phyloP scores from a whole-genome alignment of 345 rosid genomes.

The Hirschfeldia incana region DNA sequence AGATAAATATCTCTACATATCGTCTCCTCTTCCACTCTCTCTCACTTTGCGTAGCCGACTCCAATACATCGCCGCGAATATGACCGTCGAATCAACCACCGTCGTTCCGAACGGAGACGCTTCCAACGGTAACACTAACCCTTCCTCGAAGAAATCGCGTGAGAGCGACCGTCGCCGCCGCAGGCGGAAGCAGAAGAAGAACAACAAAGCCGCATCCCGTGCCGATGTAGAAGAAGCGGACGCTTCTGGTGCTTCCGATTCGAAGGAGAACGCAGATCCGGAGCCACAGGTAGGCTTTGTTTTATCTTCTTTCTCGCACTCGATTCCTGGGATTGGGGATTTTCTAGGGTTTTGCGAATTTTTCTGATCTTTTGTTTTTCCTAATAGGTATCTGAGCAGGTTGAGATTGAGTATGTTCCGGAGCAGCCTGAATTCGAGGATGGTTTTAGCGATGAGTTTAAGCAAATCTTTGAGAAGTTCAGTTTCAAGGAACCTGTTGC shows the following conservation, averaged over 20 bases:
- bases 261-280: constrained; percentile 57
- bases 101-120: constrained; percentile 56
- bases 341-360: constrained; percentile 36
- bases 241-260: constrained; percentile 34
- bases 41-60: not conserved
- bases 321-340: not conserved
- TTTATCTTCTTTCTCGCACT: not conserved
- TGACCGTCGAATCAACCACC: constrained; percentile 37
- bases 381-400: constrained; percentile 58
- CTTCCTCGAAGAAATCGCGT: constrained; percentile 59
- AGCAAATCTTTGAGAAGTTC: constrained; percentile 80
- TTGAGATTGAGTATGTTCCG: constrained; percentile 84
- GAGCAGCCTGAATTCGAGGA: constrained; percentile 84
- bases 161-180: constrained; percentile 96
- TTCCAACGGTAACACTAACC: constrained; percentile 31
- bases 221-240: constrained; percentile 42
- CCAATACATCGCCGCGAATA: not conserved
- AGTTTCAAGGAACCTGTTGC: constrained; percentile 55
- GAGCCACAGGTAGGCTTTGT: constrained; percentile 47
- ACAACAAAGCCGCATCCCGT: constrained; percentile 39
- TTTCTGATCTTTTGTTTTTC: not conserved
- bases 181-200: constrained; percentile 99
- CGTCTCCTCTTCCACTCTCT: not conserved
- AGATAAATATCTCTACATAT: not conserved
- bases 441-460: constrained; percentile 78